Percentiles rank a stretch among this genome's conserved stretches.
phyloP scores from a whole-genome alignment of 1,284 basidiomycete genomes.

The Tranzscheliella williamsii region DNA sequence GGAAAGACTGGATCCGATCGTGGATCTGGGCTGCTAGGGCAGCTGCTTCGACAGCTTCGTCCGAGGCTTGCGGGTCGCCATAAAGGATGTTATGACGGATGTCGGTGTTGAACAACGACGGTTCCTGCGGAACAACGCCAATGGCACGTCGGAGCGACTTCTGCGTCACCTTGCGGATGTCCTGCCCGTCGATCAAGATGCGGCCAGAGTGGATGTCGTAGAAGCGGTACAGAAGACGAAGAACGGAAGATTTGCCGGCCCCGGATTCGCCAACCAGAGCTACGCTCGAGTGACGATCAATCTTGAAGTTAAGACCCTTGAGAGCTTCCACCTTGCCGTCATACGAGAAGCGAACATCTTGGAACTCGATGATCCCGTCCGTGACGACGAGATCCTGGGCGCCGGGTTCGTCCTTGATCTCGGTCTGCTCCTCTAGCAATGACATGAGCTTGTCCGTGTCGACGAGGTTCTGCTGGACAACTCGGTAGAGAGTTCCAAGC shows the following conservation, averaged over 20 bases:
- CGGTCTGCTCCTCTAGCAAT: constrained; percentile 64
- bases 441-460: constrained; percentile 64
- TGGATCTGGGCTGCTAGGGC: constrained; percentile 58
- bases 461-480: constrained; percentile 66
- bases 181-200: constrained; percentile 75
- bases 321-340: constrained; percentile 75
- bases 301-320: constrained; percentile 77
- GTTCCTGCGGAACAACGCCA: constrained; percentile 67
- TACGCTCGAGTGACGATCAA: constrained; percentile 67
- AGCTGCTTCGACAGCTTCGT: constrained; percentile 51
- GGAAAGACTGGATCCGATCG: constrained; percentile 66
- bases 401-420: constrained; percentile 77
- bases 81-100: constrained; percentile 64
- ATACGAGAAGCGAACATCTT: constrained; percentile 65
- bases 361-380: constrained; percentile 79
- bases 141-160: constrained; percentile 74
- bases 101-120: constrained; percentile 75
- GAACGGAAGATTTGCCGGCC: constrained; percentile 77
- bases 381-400: constrained; percentile 75
- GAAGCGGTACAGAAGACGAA: constrained; percentile 83
- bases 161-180: constrained; percentile 83
- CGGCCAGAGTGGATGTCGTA: constrained; percentile 70
- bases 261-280: constrained; percentile 67
- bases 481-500: constrained; percentile 57
- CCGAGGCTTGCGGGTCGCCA: constrained; percentile 47